A percentile compares a stretch with the other conserved stretches of the same genome.
Conservation (phyloP, 2,329 filamentous ascomycete genomes). For the Cylindrodendrum hubeiense region DNA sequence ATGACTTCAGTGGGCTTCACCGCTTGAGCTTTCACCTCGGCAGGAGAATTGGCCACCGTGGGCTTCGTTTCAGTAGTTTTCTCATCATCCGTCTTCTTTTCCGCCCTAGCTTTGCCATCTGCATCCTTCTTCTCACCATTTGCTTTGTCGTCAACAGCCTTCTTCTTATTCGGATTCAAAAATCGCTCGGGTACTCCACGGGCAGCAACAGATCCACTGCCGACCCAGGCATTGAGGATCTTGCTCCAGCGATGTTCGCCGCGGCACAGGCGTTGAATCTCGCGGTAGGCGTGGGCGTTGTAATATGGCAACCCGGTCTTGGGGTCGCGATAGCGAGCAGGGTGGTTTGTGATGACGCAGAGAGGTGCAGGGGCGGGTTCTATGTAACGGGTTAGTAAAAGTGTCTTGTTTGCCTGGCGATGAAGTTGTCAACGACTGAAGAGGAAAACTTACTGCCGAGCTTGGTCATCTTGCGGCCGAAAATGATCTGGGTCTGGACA, state of each 20-base stretch:
- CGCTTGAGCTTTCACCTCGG: conserved; percentile 13
- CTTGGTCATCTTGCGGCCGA: conserved; percentile 69
- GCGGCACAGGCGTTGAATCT: conserved; percentile 79
- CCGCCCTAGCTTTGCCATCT: conserved; percentile 20
- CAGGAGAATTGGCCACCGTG: conserved; percentile 15
- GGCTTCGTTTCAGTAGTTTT: conserved; percentile 28
- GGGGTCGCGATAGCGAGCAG: conserved; percentile 87
- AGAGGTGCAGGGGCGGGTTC: conserved; percentile 66
- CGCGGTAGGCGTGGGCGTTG: conserved; percentile 83
- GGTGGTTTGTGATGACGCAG: conserved; percentile 86
- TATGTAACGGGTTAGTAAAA: conserved; percentile 40
- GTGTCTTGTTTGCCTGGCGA: no score
- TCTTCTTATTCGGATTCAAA: conserved; percentile 53
- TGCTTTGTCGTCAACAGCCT: conserved; percentile 35
- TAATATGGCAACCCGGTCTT: conserved; percentile 85
- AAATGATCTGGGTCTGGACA: conserved; percentile 70
- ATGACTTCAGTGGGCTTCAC: not conserved
- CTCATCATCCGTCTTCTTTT: conserved; percentile 30
- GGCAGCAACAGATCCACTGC: conserved; percentile 73
- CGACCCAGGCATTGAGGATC: conserved; percentile 86
- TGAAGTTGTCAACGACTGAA: no score
- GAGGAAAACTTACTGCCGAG: conserved; percentile 61
- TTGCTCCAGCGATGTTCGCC: conserved; percentile 87
- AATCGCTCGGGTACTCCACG: conserved; percentile 87
- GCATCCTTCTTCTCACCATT: conserved; percentile 25